Base-by-base conservation (phyloP, 106 monocot species). In the Posidonia australis region DNA sequence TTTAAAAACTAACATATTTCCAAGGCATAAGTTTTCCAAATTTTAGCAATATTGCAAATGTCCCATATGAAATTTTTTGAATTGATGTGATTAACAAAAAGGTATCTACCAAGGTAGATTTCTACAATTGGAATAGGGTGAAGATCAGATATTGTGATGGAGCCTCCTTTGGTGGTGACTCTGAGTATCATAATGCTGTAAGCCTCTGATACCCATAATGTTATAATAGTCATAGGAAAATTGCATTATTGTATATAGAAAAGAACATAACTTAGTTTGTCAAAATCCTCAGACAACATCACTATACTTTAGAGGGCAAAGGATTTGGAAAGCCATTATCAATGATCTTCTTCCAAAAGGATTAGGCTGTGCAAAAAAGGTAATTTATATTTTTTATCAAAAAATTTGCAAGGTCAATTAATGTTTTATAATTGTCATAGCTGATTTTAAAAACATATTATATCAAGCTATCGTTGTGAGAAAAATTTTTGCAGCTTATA, bases 131-230 rank as follows among this genome's bases (percentile, higher is more conserved):
- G 93, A 94, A 89, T 46, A 77, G 86, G 10, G 93, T 90, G 28
- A 90, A 94, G 71, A 66, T 94, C 53, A 77, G 89, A 0, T 94
- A 94, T 51, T 94, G 93, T 44, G 93, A 94, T 58, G 93, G 93
- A 7, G 93, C 80, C 22, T 86, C 89, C 14, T 94, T 94, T 65
- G 75, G 74, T 13, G 93, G 93, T 44, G 84, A 94, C 68, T 84
- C 89, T n/a, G 63, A 72, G 11, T 84, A 81, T 62, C 44, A 2
- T 31, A 74, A 76, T 51, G 76, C 68, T 58, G 92, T 92, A 85
- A 71, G 56, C 20, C 10, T 54, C 22, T 21, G 6, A 19, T 13
- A n/a, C n/a, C n/a, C n/a, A n/a, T 14, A 48, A 18, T 48, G 18
- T 21, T 25, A 24, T 55, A 3, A 13, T 55, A 21, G 20, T 55